Percentiles rank a stretch among this genome's conserved stretches.
These are phyloP conservation scores for Fusarium dlaminii DNA, from an alignment of 2,329 filamentous ascomycete genomes.

Conservation along the genomic window DNA sequence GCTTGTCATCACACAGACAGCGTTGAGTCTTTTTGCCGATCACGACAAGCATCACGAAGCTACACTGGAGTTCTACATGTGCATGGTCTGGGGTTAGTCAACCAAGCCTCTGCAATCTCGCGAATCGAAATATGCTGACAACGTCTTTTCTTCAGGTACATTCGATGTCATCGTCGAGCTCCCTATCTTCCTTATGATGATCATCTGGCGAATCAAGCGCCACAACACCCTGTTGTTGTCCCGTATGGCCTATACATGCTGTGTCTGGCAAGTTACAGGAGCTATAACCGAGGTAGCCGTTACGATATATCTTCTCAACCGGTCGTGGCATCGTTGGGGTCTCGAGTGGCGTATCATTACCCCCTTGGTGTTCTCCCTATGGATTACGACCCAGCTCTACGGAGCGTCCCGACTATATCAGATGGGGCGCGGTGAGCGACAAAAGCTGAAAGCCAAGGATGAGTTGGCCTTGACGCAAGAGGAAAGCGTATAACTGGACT, in stretches of 20 bases:
- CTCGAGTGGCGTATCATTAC: background rate
- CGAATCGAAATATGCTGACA: background rate
- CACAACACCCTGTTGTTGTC: background rate
- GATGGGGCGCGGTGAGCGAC: slow-evolving; percentile 2
- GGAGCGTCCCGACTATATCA: slow-evolving; percentile 1
- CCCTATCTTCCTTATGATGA: slow-evolving; percentile 9
- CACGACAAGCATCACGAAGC: background rate
- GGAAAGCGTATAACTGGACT: background rate
- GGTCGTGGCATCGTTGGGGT: slow-evolving; percentile 1
- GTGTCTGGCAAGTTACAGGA: background rate
- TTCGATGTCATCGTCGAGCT: slow-evolving; percentile 16
- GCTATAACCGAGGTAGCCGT: background rate
- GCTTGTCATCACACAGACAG: background rate
- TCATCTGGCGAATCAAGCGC: slow-evolving; percentile 4
- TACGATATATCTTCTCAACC: slow-evolving; percentile 5
- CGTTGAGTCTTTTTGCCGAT: slow-evolving; percentile 3
- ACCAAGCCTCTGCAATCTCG: fast-evolving
- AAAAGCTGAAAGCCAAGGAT: background rate
- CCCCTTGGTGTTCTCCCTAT: background rate
- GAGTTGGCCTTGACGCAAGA: background rate
- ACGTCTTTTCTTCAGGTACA: background rate
- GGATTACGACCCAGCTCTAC: slow-evolving; percentile 12
- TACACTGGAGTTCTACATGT: slow-evolving; percentile 17
- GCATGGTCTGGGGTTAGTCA: slow-evolving; percentile 20
- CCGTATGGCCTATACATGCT: slow-evolving; percentile 1